Evolutionary conservation across 192 early-diverging fungal genomes (phyloP).

Genomic region (Backusella luteola): DNA sequence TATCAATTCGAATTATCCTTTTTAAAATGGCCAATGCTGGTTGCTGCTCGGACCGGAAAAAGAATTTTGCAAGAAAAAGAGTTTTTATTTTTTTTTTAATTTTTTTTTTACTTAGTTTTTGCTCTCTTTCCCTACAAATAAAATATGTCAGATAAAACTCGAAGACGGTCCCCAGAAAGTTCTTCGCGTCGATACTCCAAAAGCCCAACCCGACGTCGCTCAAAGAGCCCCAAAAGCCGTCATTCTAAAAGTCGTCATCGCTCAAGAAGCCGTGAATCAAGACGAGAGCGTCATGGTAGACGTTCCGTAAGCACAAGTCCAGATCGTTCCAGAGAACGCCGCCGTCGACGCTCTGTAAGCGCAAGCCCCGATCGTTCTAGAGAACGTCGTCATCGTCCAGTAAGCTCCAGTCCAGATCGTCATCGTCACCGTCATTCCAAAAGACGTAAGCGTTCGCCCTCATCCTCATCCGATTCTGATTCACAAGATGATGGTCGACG

Average conservation of each 20-base stretch:
- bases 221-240: background rate
- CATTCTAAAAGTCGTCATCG: background rate
- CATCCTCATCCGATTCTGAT: slow-evolving; percentile 9
- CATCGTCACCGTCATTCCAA: slow-evolving; percentile 1
- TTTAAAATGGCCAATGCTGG: too few relatives aligned
- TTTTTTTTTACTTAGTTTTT: too few relatives aligned
- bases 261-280: background rate
- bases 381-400: background rate
- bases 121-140: background rate
- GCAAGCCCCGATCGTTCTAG: background rate
- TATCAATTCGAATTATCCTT: too few relatives aligned
- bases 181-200: background rate
- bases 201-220: background rate
- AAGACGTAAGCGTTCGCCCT: background rate
- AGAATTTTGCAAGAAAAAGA: too few relatives aligned
- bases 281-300: too few relatives aligned
- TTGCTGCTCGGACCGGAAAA: too few relatives aligned
- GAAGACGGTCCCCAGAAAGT: background rate
- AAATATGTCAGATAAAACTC: background rate
- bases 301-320: background rate
- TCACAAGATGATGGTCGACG: slow-evolving; percentile 21
- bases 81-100: too few relatives aligned
- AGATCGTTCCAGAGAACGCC: background rate
- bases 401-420: background rate
- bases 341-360: background rate